Conservation (phyloP, 2,329 filamentous ascomycete genomes). For the Ophiostoma quercus region DNA sequence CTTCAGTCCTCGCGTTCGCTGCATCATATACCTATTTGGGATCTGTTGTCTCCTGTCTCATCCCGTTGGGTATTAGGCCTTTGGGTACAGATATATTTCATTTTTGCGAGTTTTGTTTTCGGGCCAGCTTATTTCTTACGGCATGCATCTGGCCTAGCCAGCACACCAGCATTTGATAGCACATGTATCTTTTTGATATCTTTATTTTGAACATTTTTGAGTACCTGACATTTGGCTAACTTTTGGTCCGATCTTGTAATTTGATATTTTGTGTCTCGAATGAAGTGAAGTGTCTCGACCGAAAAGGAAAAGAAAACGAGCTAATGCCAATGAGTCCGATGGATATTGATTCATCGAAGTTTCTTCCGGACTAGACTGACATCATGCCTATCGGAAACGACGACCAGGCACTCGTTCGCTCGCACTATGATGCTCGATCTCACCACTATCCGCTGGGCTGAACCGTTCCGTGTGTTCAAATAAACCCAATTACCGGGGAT, state of each 20-base stretch:
- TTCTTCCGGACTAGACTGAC: not conserved
- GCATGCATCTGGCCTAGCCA: not conserved
- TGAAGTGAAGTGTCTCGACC: not conserved
- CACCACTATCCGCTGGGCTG: not conserved
- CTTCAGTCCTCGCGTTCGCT: not conserved
- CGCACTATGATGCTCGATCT: not conserved
- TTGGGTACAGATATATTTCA: not conserved
- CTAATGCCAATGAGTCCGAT: not conserved
- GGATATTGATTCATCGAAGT: not conserved
- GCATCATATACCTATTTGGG: slow-evolving; percentile 14
- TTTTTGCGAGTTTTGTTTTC: not conserved
- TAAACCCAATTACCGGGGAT: not conserved
- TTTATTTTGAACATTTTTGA: not conserved
- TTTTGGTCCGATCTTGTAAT: not conserved
- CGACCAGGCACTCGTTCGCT: not conserved
- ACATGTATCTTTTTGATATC: not conserved
- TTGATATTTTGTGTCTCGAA: not conserved
- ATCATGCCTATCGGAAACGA: not conserved
- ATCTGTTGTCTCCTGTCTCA: not conserved
- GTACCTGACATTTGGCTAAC: not conserved
- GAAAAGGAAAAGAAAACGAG: not conserved
- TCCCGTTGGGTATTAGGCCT: not conserved
- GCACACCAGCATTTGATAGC: not conserved
- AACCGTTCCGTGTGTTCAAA: not conserved
- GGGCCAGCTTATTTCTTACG: not conserved